These are phyloP conservation scores for Carallia brachiata DNA, from an alignment of 345 rosid genomes.

Conservation along the genomic window DNA sequence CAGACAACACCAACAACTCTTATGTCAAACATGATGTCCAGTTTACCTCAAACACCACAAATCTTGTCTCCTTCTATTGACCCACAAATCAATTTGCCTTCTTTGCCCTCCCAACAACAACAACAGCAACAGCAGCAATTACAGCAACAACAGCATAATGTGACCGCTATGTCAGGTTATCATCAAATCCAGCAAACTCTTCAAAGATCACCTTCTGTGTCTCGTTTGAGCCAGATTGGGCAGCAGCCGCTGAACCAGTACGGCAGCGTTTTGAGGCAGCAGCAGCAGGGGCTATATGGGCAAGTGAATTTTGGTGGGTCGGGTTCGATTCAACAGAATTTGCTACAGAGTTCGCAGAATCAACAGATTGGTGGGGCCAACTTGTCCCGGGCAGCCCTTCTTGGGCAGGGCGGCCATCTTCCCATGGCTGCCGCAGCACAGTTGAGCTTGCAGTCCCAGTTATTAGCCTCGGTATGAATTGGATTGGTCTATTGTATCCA, in stretches of 20 bases:
- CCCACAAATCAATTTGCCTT: slow-evolving; percentile 5
- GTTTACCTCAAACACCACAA: slow-evolving; percentile 20
- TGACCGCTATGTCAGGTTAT: slow-evolving; percentile 50
- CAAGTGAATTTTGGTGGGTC: slow-evolving; percentile 75
- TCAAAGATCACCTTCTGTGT: slow-evolving; percentile 69
- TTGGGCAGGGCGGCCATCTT: slow-evolving; percentile 75
- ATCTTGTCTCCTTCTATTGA: slow-evolving; percentile 21
- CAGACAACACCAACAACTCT: not conserved
- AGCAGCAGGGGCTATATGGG: slow-evolving; percentile 43
- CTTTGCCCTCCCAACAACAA: slow-evolving; percentile 8
- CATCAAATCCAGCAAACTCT: slow-evolving; percentile 66
- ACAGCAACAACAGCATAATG: slow-evolving; percentile 33
- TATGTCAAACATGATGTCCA: not conserved
- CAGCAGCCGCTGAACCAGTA: slow-evolving; percentile 45
- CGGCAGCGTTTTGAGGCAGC: slow-evolving; percentile 50
- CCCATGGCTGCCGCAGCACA: slow-evolving; percentile 71
- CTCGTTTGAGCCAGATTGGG: slow-evolving; percentile 64
- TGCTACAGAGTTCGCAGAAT: slow-evolving; percentile 40
- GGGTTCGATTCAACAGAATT: slow-evolving; percentile 56
- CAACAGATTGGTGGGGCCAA: slow-evolving; percentile 58
- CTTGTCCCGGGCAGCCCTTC: slow-evolving; percentile 51
- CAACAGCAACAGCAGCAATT: slow-evolving; percentile 11
- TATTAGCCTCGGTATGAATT: slow-evolving; percentile 70
- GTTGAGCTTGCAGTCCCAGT: slow-evolving; percentile 62
- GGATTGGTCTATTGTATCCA: not conserved